Evolutionary conservation across 2,329 filamentous ascomycete species (phyloP).

Genomic region (Fusarium sp.): DNA sequence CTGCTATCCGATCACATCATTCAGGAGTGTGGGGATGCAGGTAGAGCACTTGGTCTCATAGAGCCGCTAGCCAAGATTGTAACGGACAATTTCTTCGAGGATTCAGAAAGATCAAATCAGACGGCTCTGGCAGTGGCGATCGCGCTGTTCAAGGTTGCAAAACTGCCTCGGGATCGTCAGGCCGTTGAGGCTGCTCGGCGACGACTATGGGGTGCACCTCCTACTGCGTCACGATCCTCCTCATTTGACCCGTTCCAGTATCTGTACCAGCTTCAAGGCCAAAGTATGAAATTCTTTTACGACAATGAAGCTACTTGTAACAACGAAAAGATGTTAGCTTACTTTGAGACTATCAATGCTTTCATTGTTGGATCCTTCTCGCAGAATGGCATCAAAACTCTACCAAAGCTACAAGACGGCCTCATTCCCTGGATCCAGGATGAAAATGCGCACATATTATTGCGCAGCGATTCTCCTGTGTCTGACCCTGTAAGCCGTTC

Average conservation of each 20-base stretch:
- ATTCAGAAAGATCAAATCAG: slow-evolving; percentile 24
- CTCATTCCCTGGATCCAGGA: slow-evolving; percentile 76
- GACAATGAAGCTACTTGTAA: slow-evolving; percentile 56
- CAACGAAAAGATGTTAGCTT: slow-evolving; percentile 55
- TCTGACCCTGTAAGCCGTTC: slow-evolving; percentile 60
- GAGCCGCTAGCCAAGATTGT: slow-evolving; percentile 76
- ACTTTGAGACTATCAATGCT: slow-evolving; percentile 66
- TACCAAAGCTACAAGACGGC: slow-evolving; percentile 73
- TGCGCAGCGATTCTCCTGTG: slow-evolving; percentile 57
- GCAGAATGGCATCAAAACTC: slow-evolving; percentile 65
- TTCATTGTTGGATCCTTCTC: slow-evolving; percentile 66
- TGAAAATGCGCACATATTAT: slow-evolving; percentile 57
- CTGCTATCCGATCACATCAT: slow-evolving; percentile 68
- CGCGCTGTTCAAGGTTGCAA: slow-evolving; percentile 62
- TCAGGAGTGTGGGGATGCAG: slow-evolving; percentile 75
- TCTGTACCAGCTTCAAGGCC: slow-evolving; percentile 72
- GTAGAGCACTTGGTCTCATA: slow-evolving; percentile 74
- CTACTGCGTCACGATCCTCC: slow-evolving; percentile 54
- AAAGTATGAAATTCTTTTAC: slow-evolving; percentile 69
- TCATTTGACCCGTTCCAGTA: slow-evolving; percentile 74
- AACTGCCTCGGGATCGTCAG: slow-evolving; percentile 70
- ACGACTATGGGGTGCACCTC: slow-evolving; percentile 70
- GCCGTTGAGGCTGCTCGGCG: slow-evolving; percentile 75
- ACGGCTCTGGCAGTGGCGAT: slow-evolving; percentile 55
- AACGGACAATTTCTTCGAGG: slow-evolving; percentile 52